Conservation (phyloP, 2,329 filamentous ascomycete species). For the Teratosphaeria pseudoeucalypti region DNA sequence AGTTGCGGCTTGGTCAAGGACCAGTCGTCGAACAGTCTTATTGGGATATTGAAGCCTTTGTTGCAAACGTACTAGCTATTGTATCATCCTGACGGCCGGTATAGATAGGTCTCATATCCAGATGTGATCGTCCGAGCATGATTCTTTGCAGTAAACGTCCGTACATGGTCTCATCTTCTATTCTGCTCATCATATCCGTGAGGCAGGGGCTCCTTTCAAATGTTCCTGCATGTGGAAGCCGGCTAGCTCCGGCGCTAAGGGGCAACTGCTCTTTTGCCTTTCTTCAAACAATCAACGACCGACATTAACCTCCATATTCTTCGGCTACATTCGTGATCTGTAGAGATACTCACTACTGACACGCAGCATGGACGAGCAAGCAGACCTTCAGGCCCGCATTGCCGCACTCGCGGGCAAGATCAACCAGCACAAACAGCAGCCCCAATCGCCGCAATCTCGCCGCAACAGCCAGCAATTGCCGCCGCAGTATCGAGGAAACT, state of each 20-base stretch:
- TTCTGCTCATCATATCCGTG: no score
- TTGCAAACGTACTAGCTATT: no score
- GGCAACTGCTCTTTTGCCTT: not conserved
- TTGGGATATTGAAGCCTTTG: no score
- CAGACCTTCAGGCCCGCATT: conserved; percentile 21
- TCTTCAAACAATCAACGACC: not conserved
- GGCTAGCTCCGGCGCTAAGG: not conserved
- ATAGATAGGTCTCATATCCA: no score
- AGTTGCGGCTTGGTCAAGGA: no score
- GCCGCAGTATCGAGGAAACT: not conserved
- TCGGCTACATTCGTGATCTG: not conserved
- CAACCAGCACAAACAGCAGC: conserved; percentile 21
- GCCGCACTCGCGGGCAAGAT: conserved; percentile 21
- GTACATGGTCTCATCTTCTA: no score
- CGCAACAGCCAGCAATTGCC: not conserved
- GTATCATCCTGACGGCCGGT: no score
- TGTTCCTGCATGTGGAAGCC: no score
- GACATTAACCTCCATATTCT: not conserved
- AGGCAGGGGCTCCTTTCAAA: no score
- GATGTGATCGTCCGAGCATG: no score
- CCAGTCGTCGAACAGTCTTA: no score
- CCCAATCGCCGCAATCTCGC: not conserved
- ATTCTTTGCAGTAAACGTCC: no score
- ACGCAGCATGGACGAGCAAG: conserved; percentile 20
- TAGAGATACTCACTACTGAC: not conserved